phyloP scores from a whole-genome alignment of 495 filamentous ascomycete genomes.

The Lasiosphaeria hispida region DNA sequence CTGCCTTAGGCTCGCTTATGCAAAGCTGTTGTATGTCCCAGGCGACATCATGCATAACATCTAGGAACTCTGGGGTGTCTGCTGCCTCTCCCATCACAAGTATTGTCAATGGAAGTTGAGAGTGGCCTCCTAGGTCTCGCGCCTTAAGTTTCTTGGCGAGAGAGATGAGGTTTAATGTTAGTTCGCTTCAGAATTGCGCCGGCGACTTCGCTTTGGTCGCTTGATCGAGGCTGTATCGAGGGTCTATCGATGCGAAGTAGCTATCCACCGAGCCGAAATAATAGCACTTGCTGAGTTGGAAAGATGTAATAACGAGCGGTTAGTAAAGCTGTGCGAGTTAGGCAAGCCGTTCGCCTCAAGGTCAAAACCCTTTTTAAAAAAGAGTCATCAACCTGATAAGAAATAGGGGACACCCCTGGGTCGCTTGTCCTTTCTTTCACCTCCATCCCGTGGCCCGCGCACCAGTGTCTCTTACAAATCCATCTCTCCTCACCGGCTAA shows the following conservation, averaged over 20 bases:
- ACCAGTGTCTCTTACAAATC: not conserved
- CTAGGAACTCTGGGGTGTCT: slow-evolving; percentile 4
- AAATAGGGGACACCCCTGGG: not conserved
- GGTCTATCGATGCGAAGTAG: slow-evolving; percentile 1
- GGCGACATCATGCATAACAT: not conserved
- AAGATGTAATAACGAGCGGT: slow-evolving; percentile 3
- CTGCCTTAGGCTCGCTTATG: not conserved
- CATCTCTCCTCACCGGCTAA: slow-evolving; percentile 3
- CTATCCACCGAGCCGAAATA: not conserved
- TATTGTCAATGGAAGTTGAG: slow-evolving; percentile 4
- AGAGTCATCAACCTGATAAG: not conserved
- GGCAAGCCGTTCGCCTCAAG: too few relatives aligned
- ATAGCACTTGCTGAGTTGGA: not conserved
- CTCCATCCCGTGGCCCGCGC: slow-evolving; percentile 4
- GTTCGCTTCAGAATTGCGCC: not conserved
- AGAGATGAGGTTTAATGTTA: not conserved
- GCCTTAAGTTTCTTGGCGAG: not conserved
- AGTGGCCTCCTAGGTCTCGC: not conserved
- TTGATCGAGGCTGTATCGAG: slow-evolving; percentile 2
- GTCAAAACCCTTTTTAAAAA: not conserved
- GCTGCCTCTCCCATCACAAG: slow-evolving; percentile 2
- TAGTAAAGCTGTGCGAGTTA: not conserved
- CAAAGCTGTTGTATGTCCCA: not conserved
- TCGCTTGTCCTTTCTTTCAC: not conserved
- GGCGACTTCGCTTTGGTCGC: not conserved